Percentiles rank a stretch among this genome's conserved stretches.
phyloP scores from a whole-genome alignment of 108 stramenopile genomes.

The Thalassiosira profunda region DNA sequence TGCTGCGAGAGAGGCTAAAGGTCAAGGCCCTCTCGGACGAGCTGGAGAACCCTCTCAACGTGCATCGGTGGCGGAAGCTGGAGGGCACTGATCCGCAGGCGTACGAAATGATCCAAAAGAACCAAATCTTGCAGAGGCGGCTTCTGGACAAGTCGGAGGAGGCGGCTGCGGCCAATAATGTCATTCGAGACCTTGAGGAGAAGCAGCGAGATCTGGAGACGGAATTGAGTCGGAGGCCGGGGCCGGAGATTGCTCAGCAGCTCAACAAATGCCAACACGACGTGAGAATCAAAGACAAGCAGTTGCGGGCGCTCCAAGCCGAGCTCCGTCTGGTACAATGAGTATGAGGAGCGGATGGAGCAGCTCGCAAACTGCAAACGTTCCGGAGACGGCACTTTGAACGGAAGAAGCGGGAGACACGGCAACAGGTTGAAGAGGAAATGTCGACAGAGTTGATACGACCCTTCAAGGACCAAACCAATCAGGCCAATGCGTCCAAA shows the following conservation, averaged over 20 bases:
- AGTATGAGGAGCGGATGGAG: constrained; percentile 81
- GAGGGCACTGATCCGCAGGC: constrained; percentile 86
- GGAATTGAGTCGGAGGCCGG: constrained; percentile 76
- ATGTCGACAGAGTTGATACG: constrained; percentile 50
- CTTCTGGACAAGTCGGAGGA: constrained; percentile 86
- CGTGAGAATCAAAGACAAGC: constrained; percentile 80
- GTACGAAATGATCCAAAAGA: constrained; percentile 92
- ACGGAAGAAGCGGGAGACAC: not conserved
- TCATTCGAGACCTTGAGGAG: constrained; percentile 85
- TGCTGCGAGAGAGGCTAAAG: constrained; percentile 87
- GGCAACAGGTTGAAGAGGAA: constrained; percentile 30
- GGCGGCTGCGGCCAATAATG: constrained; percentile 76
- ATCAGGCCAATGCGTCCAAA: constrained; percentile 24
- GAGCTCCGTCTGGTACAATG: constrained; percentile 94
- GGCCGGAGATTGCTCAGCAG: constrained; percentile 86
- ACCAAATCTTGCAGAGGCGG: constrained; percentile 76
- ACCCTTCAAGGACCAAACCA: constrained; percentile 34
- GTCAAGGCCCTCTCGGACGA: constrained; percentile 79
- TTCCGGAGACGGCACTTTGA: no score
- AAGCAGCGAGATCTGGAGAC: constrained; percentile 78
- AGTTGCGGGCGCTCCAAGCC: constrained; percentile 88
- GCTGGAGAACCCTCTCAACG: constrained; percentile 91
- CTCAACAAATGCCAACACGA: constrained; percentile 72
- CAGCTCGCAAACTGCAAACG: not conserved
- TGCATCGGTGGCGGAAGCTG: constrained; percentile 89